These are phyloP conservation scores for Aureobasidium sp. DNA, from an alignment of 2,329 filamentous ascomycete genomes.

Conservation along the genomic window DNA sequence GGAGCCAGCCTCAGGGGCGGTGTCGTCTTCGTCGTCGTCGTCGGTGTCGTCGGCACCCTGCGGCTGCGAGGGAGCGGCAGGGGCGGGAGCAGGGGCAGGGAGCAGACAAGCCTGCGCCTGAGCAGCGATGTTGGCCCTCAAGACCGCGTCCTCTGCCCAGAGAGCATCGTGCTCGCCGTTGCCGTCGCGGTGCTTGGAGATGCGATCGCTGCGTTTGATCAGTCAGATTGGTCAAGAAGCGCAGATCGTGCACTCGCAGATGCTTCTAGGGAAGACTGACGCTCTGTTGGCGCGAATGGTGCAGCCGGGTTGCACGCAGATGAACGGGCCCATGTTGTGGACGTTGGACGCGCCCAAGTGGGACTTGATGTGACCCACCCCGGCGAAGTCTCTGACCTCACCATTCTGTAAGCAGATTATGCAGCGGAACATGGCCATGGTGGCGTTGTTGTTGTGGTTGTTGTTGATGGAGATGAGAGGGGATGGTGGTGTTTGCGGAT, in stretches of 20 bases:
- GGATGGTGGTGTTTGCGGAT: neutral
- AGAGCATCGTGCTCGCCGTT: neutral
- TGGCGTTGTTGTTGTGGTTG: neutral
- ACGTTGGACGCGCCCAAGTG: neutral
- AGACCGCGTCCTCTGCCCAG: neutral
- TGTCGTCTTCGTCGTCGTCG: neutral
- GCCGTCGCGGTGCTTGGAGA: neutral
- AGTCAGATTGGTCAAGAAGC: neutral
- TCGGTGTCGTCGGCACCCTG: neutral
- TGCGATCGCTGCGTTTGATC: neutral
- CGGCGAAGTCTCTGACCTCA: neutral
- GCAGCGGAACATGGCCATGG: neutral
- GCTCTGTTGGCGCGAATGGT: neutral
- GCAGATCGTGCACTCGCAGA: neutral
- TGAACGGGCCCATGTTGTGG: neutral
- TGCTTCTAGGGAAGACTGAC: neutral
- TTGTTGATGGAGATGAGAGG: neutral
- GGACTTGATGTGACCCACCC: neutral
- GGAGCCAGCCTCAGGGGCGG: no score
- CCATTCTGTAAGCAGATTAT: neutral
- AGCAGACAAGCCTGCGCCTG: no score
- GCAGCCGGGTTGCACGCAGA: neutral
- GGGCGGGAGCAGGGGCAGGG: no score
- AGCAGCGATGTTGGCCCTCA: neutral
- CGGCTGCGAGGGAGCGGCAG: no score